phyloP scores from a whole-genome alignment of 2,329 filamentous ascomycete species.

The Claviceps monticola region DNA sequence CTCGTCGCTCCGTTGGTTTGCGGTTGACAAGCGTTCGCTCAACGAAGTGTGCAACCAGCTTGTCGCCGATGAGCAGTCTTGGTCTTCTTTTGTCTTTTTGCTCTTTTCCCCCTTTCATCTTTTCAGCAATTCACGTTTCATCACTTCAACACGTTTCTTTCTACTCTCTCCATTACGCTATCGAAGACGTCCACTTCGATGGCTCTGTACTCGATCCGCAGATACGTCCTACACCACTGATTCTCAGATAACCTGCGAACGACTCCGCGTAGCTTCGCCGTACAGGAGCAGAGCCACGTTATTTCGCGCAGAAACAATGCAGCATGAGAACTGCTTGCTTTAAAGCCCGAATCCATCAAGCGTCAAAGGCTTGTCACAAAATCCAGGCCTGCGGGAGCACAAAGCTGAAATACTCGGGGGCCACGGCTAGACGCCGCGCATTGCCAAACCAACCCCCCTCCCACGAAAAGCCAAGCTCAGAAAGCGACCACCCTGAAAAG shows the following conservation, averaged over 20 bases:
- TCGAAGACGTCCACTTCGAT: neutral
- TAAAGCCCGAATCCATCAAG: too few relatives aligned
- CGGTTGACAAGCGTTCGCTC: neutral
- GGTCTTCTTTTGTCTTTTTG: neutral
- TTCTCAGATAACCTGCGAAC: neutral
- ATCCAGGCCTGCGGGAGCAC: too few relatives aligned
- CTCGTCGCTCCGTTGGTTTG: neutral
- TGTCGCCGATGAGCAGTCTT: neutral
- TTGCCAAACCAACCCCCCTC: too few relatives aligned
- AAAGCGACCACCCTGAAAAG: too few relatives aligned
- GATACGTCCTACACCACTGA: neutral
- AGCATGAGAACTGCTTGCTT: too few relatives aligned
- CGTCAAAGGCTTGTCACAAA: too few relatives aligned
- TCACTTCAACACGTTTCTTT: too few relatives aligned
- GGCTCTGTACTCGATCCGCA: neutral
- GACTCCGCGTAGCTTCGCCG: neutral
- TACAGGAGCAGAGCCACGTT: neutral
- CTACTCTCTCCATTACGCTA: too few relatives aligned
- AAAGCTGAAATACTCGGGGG: too few relatives aligned
- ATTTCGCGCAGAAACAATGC: too few relatives aligned
- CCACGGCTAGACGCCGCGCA: too few relatives aligned
- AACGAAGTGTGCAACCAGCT: neutral
- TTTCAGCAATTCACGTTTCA: neutral
- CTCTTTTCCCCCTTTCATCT: neutral
- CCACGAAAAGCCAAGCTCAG: too few relatives aligned